phyloP scores from a whole-genome alignment of 805 yeast species.

The Cyberlindnera mrakii region DNA sequence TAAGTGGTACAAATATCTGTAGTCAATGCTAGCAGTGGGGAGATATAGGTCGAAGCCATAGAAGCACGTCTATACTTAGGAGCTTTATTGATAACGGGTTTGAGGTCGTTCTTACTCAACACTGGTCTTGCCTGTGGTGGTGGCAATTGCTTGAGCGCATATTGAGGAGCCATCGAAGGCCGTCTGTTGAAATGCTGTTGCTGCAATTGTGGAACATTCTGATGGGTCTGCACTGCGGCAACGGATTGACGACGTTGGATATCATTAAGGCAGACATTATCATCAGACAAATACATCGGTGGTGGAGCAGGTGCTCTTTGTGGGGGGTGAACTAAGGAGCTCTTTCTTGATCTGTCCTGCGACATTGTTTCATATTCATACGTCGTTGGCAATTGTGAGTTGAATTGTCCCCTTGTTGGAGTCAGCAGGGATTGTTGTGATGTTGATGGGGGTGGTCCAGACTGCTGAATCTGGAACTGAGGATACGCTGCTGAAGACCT shows the following conservation, averaged over 20 bases:
- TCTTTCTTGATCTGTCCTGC: constrained; percentile 13
- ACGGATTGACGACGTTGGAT: constrained; percentile 32
- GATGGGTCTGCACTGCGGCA: constrained; percentile 24
- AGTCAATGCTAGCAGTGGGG: constrained; percentile 80
- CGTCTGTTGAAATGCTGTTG: constrained; percentile 3
- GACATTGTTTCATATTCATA: constrained; percentile 35
- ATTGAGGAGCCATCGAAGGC: constrained; percentile 10
- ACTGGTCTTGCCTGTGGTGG: constrained; percentile 47
- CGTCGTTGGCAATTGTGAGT: constrained; percentile 40
- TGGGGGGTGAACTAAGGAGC: constrained; percentile 33
- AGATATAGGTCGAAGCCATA: constrained; percentile 53
- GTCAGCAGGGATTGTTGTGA: constrained; percentile 9
- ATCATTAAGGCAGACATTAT: constrained; percentile 21
- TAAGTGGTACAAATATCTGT: constrained; percentile 74
- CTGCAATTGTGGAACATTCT: constrained; percentile 1
- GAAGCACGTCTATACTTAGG: constrained; percentile 72
- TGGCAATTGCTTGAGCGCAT: constrained; percentile 25
- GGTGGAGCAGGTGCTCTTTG: constrained; percentile 39
- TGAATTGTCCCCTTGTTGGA: constrained; percentile 19
- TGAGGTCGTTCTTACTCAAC: constrained; percentile 41
- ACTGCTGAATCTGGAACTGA: constrained; percentile 2
- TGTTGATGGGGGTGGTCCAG: constrained; percentile 1
- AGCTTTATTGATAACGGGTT: constrained; percentile 52
- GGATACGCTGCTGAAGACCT: constrained; percentile 9
- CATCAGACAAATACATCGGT: constrained; percentile 30